These are phyloP conservation scores for Hypoxylon rickii DNA, from an alignment of 495 filamentous ascomycete genomes.

Conservation along the genomic window DNA sequence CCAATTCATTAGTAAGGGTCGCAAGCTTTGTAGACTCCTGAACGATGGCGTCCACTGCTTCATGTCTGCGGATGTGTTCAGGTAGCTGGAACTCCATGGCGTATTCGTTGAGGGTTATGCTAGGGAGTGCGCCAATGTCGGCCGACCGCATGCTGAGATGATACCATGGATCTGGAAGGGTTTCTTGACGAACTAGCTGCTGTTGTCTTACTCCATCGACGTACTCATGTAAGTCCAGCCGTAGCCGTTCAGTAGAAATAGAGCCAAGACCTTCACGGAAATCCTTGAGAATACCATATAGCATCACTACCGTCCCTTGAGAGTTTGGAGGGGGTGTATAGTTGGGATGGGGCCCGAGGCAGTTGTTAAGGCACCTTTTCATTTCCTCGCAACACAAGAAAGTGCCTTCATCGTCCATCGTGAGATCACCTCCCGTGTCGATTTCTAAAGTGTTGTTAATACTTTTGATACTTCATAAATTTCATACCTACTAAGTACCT, in stretches of 20 bases:
- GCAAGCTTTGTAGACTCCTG: slow-evolving; percentile 33
- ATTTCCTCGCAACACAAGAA: slow-evolving; percentile 27
- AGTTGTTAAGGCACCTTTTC: slow-evolving; percentile 33
- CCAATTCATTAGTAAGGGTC: slow-evolving; percentile 34
- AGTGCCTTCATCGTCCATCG: slow-evolving; percentile 31
- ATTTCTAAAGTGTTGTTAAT: slow-evolving; percentile 23
- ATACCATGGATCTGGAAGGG: slow-evolving; percentile 38
- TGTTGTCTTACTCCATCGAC: slow-evolving; percentile 32
- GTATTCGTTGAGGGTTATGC: slow-evolving; percentile 36
- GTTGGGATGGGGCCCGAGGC: slow-evolving; percentile 29
- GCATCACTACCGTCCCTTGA: slow-evolving; percentile 29
- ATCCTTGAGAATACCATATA: slow-evolving; percentile 35
- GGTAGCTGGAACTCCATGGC: slow-evolving; percentile 39
- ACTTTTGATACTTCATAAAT: background rate
- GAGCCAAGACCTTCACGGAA: slow-evolving; percentile 27
- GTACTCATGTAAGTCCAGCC: slow-evolving; percentile 34
- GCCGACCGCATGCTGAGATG: slow-evolving; percentile 34
- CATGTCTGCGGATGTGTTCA: slow-evolving; percentile 28
- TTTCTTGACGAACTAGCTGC: slow-evolving; percentile 31
- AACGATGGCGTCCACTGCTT: slow-evolving; percentile 33
- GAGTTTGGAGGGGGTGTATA: slow-evolving; percentile 29
- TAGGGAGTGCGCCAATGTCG: slow-evolving; percentile 36
- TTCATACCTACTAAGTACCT: too few species aligned
- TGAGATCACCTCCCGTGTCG: slow-evolving; percentile 36
- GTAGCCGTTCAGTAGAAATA: slow-evolving; percentile 22